A percentile compares a stretch with the other conserved stretches of the same genome.
These are phyloP conservation scores for Coemansia umbellata DNA, from an alignment of 192 early-diverging fungal genomes.

Conservation along the genomic window DNA sequence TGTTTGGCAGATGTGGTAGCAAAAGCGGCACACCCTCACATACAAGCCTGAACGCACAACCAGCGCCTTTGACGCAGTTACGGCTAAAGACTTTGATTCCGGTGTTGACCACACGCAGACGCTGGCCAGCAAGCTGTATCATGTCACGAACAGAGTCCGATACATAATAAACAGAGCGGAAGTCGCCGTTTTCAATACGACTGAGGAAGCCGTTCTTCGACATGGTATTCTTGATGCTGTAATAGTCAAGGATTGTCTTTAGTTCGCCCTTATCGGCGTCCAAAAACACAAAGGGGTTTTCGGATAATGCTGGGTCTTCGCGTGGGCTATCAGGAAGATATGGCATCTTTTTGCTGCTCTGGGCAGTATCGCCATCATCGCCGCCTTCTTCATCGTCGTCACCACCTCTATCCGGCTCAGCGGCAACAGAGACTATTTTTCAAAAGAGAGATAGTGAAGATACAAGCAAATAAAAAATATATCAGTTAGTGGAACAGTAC, in stretches of 20 bases:
- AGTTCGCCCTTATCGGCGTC: conserved; percentile 58
- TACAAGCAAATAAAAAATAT: too few species aligned
- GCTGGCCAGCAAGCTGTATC: conserved; percentile 57
- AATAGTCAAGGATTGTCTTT: conserved; percentile 62
- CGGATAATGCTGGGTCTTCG: conserved; percentile 55
- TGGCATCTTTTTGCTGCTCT: conserved; percentile 5
- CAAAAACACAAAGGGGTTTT: conserved; percentile 89
- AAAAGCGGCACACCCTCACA: conserved; percentile 66
- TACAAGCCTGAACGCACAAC: conserved; percentile 65
- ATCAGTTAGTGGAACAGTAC: too few species aligned
- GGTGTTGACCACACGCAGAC: conserved; percentile 83
- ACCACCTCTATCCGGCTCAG: background rate
- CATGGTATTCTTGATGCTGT: conserved; percentile 71
- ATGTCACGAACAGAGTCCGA: conserved; percentile 74
- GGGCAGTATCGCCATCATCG: too few species aligned
- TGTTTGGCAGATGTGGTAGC: conserved; percentile 48
- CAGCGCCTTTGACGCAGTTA: conserved; percentile 56
- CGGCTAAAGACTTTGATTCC: conserved; percentile 87
- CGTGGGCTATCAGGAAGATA: conserved; percentile 45
- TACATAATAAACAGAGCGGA: conserved; percentile 82
- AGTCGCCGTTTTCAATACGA: conserved; percentile 68
- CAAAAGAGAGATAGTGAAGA: background rate
- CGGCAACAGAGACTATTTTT: background rate
- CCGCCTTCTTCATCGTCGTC: conserved; percentile 8
- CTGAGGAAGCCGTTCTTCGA: conserved; percentile 81